Conservation (phyloP, 306 rosid species). For the Dicorynia guianensis region DNA sequence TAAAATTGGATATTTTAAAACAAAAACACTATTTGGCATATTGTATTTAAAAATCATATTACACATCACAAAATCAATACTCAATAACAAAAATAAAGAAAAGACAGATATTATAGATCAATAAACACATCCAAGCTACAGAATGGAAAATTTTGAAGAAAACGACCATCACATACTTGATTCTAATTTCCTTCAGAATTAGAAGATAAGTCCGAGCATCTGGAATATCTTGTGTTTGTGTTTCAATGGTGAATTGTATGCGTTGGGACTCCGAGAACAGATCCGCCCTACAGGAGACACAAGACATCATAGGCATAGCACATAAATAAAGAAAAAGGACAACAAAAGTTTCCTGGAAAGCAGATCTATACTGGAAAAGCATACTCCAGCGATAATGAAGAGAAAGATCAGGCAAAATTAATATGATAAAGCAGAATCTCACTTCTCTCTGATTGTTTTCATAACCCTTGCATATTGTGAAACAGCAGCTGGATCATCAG, state of each 20-base stretch:
- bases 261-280: conserved; percentile 76
- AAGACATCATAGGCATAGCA: conserved; percentile 30
- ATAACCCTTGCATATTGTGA: conserved; percentile 85
- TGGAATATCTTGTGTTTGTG: conserved; percentile 71
- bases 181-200: conserved; percentile 83
- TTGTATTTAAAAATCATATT: conserved; percentile 13
- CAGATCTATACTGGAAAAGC: neutral
- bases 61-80: conserved; percentile 1
- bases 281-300: conserved; percentile 65
- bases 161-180: conserved; percentile 55
- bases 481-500: conserved; percentile 89
- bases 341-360: neutral
- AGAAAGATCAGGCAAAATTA: conserved; percentile 17
- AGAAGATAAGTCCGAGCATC: conserved; percentile 91
- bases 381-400: conserved; percentile 5
- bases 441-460: conserved; percentile 87
- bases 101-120: neutral
- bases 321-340: neutral
- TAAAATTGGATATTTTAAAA: neutral
- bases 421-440: conserved; percentile 49
- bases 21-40: conserved; percentile 21
- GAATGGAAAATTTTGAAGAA: conserved; percentile 30
- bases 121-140: conserved; percentile 33
- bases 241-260: conserved; percentile 60
- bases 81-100: neutral